Evolutionary conservation across 306 rosid genomes (phyloP).

Genomic region (Fragaria ananassa): DNA sequence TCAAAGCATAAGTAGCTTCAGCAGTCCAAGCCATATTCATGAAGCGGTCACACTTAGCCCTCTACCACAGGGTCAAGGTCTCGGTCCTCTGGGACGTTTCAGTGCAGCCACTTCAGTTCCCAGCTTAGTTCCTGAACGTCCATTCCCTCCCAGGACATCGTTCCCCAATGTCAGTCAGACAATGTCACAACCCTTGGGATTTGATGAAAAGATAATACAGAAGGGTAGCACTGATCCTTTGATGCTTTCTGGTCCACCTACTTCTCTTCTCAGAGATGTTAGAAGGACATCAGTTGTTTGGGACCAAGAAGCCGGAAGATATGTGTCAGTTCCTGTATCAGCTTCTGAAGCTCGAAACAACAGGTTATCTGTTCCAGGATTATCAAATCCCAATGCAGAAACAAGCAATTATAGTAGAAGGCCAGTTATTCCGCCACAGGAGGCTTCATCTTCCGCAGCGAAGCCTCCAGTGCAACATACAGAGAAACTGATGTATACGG

Average conservation of each 20-base stretch:
- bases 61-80: constrained; percentile 65
- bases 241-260: constrained; percentile 55
- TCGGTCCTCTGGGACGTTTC: constrained; percentile 66
- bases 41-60: constrained; percentile 91
- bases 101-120: constrained; percentile 51
- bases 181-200: constrained; percentile 44
- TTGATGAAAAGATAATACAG: constrained; percentile 64
- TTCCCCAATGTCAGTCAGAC: constrained; percentile 48
- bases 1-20: constrained; percentile 90
- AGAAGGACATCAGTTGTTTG: constrained; percentile 90
- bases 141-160: constrained; percentile 53
- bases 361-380: constrained; percentile 51
- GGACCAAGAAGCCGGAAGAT: constrained; percentile 99
- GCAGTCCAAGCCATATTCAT: constrained; percentile 88
- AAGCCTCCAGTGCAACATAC: constrained; percentile 50
- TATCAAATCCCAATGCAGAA: constrained; percentile 50
- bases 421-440: constrained; percentile 47
- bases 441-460: constrained; percentile 48
- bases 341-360: constrained; percentile 72
- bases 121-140: constrained; percentile 54
- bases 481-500: constrained; percentile 82
- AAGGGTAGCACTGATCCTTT: constrained; percentile 58
- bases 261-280: constrained; percentile 85
- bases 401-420: constrained; percentile 47
- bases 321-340: constrained; percentile 78